Evolutionary conservation across 768 basidiomycete species (phyloP).

Genomic region (Amanita inopinata): DNA sequence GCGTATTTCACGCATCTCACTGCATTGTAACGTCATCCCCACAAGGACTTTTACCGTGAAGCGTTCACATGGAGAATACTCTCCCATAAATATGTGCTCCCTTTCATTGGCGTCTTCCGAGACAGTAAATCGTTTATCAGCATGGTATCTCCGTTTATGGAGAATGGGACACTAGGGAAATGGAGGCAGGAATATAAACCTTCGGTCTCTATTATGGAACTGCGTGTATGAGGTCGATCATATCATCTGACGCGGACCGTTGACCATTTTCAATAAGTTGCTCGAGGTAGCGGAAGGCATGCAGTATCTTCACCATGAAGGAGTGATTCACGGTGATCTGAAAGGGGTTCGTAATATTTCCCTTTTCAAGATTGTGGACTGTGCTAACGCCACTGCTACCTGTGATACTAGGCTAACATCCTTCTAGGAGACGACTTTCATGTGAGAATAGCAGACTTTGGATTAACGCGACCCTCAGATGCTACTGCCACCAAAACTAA

Average conservation of each 20-base stretch:
- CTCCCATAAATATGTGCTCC: background rate
- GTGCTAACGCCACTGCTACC: too few species aligned
- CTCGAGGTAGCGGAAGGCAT: constrained; percentile 3
- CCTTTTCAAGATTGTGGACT: too few species aligned
- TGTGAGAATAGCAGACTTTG: constrained; percentile 6
- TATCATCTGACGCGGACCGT: background rate
- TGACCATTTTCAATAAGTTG: background rate
- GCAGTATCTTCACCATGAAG: constrained; percentile 5
- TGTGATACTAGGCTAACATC: background rate
- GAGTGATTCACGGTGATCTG: constrained; percentile 3
- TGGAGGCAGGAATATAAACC: background rate
- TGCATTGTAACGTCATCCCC: too few species aligned
- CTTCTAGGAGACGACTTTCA: background rate
- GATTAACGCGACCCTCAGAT: background rate
- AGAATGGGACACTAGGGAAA: background rate
- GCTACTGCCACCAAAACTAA: background rate
- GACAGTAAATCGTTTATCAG: background rate
- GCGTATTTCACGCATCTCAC: too few species aligned
- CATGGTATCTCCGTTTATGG: constrained; percentile 4
- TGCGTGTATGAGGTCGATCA: background rate
- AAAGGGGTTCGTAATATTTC: background rate
- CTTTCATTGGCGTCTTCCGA: background rate
- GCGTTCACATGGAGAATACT: constrained; percentile 3
- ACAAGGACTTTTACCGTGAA: background rate
- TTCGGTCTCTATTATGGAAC: background rate